These are phyloP conservation scores for Drechslera avenae DNA, from an alignment of 2,329 filamentous ascomycete genomes.

Conservation along the genomic window DNA sequence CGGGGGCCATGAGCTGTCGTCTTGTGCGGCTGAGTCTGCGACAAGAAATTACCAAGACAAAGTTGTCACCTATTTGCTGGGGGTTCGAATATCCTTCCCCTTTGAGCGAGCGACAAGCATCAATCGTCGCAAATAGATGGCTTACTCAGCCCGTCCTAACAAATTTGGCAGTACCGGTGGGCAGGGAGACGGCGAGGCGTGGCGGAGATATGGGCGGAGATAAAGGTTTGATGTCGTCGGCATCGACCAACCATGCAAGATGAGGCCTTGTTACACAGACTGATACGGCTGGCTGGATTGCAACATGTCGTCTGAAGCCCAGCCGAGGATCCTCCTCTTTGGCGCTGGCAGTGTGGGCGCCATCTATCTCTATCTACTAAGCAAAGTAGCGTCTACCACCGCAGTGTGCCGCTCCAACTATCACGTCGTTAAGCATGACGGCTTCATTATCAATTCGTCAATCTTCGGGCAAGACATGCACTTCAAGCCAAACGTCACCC, in stretches of 20 bases:
- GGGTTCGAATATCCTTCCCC: no score
- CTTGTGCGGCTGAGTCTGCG: neutral
- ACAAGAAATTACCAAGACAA: no score
- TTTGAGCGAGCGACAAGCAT: neutral
- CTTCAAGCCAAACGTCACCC: constrained; percentile 45
- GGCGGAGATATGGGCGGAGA: neutral
- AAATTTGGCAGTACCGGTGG: neutral
- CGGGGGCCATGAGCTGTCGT: neutral
- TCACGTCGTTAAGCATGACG: constrained; percentile 47
- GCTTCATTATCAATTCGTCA: constrained; percentile 50
- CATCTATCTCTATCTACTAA: constrained; percentile 51
- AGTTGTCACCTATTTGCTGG: no score
- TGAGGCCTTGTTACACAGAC: neutral
- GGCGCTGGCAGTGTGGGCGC: constrained; percentile 52
- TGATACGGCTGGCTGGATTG: neutral
- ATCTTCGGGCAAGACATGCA: constrained; percentile 45
- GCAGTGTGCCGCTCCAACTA: constrained; percentile 55
- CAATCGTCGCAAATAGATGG: neutral
- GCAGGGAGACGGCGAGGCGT: neutral
- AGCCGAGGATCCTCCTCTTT: constrained; percentile 46
- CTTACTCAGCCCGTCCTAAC: neutral
- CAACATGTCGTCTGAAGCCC: constrained; percentile 6
- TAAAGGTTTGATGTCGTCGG: neutral
- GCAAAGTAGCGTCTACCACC: constrained; percentile 49
- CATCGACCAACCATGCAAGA: neutral